Percentiles rank a stretch among this genome's conserved stretches.
phyloP scores from a whole-genome alignment of 805 yeast genomes.

The Zygoascus biomembranicola region DNA sequence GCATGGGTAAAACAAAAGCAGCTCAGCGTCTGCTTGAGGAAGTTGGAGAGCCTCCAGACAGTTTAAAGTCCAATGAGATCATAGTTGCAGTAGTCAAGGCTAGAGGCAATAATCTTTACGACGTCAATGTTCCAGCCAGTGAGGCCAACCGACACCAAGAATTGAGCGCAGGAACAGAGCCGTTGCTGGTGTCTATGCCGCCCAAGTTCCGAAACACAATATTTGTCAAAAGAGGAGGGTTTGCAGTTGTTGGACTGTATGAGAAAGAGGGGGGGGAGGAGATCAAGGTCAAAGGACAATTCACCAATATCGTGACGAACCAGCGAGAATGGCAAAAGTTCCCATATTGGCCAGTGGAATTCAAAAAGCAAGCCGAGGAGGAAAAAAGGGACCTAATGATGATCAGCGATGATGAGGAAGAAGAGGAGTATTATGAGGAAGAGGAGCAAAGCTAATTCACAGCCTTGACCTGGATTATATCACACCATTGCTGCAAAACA shows the following conservation, averaged over 20 bases:
- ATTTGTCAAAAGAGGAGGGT: conserved; percentile 30
- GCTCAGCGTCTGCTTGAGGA: conserved; percentile 7
- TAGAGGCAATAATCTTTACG: conserved; percentile 27
- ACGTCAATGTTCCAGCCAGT: conserved; percentile 21
- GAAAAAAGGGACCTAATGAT: conserved; percentile 15
- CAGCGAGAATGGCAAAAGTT: conserved; percentile 26
- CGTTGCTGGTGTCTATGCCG: conserved; percentile 26
- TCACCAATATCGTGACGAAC: conserved; percentile 27
- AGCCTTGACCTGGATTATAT: background rate
- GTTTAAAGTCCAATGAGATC: conserved; percentile 21
- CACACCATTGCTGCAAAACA: conserved; percentile 1
- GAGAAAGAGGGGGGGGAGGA: conserved; percentile 6
- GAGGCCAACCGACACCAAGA: conserved; percentile 5
- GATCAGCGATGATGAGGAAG: conserved; percentile 21
- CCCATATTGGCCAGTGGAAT: conserved; percentile 29
- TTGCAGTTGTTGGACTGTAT: conserved; percentile 22
- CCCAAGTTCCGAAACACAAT: conserved; percentile 28
- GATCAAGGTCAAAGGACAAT: conserved; percentile 26
- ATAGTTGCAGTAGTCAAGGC: conserved; percentile 25
- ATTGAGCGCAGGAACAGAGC: background rate
- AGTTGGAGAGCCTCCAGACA: conserved; percentile 25
- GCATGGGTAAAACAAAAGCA: background rate
- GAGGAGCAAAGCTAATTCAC: background rate
- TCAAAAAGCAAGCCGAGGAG: conserved; percentile 5
- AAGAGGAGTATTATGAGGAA: conserved; percentile 6